These are phyloP conservation scores for Pseudocercospora fuligena DNA, from an alignment of 2,329 filamentous ascomycete genomes.

Conservation along the genomic window DNA sequence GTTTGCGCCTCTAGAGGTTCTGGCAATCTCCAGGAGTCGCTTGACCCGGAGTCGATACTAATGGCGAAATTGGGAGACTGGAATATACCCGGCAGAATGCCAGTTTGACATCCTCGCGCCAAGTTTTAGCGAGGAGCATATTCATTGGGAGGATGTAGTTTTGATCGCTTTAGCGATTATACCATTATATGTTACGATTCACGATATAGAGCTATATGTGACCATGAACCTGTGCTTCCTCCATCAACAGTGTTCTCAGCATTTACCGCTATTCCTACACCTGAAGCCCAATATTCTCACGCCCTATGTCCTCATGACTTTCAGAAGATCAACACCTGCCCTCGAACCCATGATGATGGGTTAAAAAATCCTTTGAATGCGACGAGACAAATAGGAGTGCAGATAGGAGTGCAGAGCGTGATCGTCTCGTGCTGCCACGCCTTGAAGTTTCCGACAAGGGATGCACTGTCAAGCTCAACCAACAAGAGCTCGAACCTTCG, in stretches of 20 bases:
- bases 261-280: background rate
- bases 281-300: background rate
- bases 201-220: conserved; percentile 11
- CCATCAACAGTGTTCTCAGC: background rate
- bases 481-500: conserved; percentile 3
- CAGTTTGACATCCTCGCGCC: background rate
- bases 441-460: background rate
- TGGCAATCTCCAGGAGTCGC: background rate
- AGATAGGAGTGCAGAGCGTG: conserved; percentile 6
- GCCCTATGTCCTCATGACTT: background rate
- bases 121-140: conserved; percentile 15
- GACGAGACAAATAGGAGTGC: background rate
- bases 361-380: background rate
- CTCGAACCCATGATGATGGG: background rate
- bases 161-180: background rate
- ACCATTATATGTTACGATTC: conserved; percentile 5
- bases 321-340: background rate
- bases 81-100: conserved; percentile 23
- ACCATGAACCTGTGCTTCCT: background rate
- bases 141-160: conserved; percentile 9
- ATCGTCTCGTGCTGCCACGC: conserved; percentile 11
- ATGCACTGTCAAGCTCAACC: background rate
- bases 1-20: conserved; percentile 2
- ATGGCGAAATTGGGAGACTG: conserved; percentile 10
- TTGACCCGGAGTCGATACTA: background rate